A percentile compares a stretch with the other conserved stretches of the same genome.
Conservation (phyloP, 805 yeast species). For the Candida namnaoensis region DNA sequence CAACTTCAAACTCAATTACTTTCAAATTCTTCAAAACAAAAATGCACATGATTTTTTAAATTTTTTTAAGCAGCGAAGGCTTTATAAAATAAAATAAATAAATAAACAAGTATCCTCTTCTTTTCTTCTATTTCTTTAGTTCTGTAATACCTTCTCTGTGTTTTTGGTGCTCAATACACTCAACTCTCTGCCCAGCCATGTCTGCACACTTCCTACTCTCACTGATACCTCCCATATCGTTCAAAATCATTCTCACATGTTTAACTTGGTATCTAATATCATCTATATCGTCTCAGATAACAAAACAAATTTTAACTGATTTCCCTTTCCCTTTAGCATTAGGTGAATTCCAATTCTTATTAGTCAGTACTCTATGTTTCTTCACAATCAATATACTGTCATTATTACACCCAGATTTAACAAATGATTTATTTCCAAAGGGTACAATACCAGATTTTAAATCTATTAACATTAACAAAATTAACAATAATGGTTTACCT, state of each 20-base stretch:
- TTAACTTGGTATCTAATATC: slow-evolving; percentile 54
- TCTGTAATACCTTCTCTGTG: too few relatives aligned
- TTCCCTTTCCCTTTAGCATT: slow-evolving; percentile 56
- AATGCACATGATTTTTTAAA: too few relatives aligned
- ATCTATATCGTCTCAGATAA: slow-evolving; percentile 56
- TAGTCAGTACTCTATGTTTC: slow-evolving; percentile 36
- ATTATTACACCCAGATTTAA: slow-evolving; percentile 13
- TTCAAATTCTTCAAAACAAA: too few relatives aligned
- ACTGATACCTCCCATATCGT: slow-evolving; percentile 1
- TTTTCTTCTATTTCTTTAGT: too few relatives aligned
- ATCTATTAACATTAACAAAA: slow-evolving; percentile 9
- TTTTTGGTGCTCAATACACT: too few relatives aligned
- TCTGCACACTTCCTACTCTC: too few relatives aligned
- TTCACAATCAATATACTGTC: slow-evolving; percentile 27
- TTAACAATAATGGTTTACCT: neutral
- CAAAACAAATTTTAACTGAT: slow-evolving; percentile 43
- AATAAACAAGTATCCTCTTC: too few relatives aligned
- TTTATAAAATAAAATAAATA: too few relatives aligned
- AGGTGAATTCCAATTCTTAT: slow-evolving; percentile 55
- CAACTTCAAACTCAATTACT: too few relatives aligned
- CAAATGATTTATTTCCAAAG: slow-evolving; percentile 31
- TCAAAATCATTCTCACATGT: slow-evolving; percentile 33
- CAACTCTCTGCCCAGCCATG: too few relatives aligned
- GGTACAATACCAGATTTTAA: slow-evolving; percentile 40
- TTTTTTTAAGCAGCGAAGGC: too few relatives aligned